Conservation (phyloP, 2,329 filamentous ascomycete species). For the Sarocladium kiliense region DNA sequence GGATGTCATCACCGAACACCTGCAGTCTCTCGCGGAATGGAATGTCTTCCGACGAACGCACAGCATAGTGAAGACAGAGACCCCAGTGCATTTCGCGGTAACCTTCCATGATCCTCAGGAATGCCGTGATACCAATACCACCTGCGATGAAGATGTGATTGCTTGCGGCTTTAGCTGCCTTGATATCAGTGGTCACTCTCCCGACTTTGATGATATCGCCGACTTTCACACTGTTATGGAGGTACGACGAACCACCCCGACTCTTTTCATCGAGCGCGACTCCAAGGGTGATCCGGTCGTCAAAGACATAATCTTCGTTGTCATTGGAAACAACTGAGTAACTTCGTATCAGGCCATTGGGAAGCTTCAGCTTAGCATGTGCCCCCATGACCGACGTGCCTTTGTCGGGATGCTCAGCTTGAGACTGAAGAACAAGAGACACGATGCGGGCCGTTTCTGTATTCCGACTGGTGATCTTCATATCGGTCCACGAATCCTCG, state of each 20-base stretch:
- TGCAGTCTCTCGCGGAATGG: conserved; percentile 48
- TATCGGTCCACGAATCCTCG: conserved; percentile 38
- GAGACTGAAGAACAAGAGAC: conserved; percentile 46
- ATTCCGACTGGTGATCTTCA: conserved; percentile 43
- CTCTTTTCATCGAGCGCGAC: conserved; percentile 49
- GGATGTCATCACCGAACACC: conserved; percentile 34
- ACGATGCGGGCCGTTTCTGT: conserved; percentile 44
- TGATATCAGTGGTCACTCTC: conserved; percentile 44
- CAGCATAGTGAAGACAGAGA: conserved; percentile 53
- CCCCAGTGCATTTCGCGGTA: conserved; percentile 41
- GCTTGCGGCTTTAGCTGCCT: conserved; percentile 39
- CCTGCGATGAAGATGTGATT: conserved; percentile 59
- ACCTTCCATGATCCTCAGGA: conserved; percentile 42
- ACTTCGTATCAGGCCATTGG: conserved; percentile 48
- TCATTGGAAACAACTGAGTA: conserved; percentile 46
- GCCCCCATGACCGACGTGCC: conserved; percentile 33
- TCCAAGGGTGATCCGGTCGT: conserved; percentile 49
- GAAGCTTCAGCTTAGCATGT: conserved; percentile 53
- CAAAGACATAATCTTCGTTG: background rate
- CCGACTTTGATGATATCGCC: conserved; percentile 48
- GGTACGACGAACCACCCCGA: conserved; percentile 55
- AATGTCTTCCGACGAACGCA: conserved; percentile 45
- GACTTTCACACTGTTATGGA: conserved; percentile 43
- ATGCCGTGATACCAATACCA: conserved; percentile 63
- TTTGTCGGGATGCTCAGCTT: conserved; percentile 3